A percentile compares a stretch with the other conserved stretches of the same genome.
phyloP scores from a whole-genome alignment of 139 green algal genomes.

The Tetraselmis striata region DNA sequence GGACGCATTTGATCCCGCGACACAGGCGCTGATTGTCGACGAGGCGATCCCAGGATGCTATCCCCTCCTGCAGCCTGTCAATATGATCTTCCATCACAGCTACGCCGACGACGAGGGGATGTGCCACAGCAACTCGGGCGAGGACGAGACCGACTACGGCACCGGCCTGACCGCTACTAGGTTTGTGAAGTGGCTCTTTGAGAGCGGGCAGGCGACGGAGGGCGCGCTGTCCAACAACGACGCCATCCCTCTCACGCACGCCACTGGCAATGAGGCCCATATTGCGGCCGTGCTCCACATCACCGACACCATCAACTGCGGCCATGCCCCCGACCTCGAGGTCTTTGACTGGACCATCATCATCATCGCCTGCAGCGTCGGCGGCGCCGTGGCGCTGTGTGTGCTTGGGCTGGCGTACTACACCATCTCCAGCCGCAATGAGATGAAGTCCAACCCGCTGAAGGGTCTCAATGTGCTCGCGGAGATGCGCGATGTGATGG shows the following conservation, averaged over 20 bases:
- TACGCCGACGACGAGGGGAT: background rate
- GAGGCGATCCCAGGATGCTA: background rate
- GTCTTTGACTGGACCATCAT: background rate
- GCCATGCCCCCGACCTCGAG: background rate
- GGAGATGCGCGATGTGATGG: background rate
- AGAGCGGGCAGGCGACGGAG: background rate
- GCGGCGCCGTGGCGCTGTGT: background rate
- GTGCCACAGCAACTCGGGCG: background rate
- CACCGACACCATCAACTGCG: background rate
- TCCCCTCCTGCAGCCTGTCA: background rate
- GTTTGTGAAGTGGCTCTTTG: background rate
- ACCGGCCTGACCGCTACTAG: background rate
- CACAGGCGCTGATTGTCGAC: background rate
- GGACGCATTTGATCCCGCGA: background rate
- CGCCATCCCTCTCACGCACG: background rate
- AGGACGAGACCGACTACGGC: no score
- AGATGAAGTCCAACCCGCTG: background rate
- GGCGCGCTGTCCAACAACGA: background rate
- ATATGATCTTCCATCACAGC: background rate
- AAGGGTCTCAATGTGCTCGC: background rate
- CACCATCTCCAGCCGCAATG: background rate
- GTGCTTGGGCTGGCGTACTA: background rate
- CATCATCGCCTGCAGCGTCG: background rate
- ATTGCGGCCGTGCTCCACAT: background rate
- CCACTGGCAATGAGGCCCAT: background rate